phyloP scores from a whole-genome alignment of 768 basidiomycete species.

The Pleurotus cornucopiae region DNA sequence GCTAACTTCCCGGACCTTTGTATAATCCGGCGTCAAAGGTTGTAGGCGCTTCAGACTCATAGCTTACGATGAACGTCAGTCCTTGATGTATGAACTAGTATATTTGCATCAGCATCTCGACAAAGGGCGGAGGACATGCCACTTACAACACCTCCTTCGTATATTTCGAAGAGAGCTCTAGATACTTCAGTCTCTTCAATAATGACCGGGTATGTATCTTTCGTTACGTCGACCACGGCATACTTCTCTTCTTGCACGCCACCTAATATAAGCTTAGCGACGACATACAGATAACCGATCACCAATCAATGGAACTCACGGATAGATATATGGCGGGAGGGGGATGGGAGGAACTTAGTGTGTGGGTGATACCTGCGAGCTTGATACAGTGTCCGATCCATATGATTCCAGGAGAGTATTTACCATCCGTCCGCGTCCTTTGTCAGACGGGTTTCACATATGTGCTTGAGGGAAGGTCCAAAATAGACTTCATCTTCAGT shows the following conservation, averaged over 20 bases:
- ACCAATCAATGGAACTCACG: slow-evolving; percentile 29
- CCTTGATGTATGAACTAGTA: slow-evolving; percentile 86
- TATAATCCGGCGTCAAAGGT: background rate
- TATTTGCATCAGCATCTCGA: background rate
- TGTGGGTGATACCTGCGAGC: slow-evolving; percentile 73
- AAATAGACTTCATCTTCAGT: slow-evolving; percentile 68
- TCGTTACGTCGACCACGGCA: slow-evolving; percentile 61
- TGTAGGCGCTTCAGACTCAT: background rate
- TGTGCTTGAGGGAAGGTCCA: slow-evolving; percentile 49
- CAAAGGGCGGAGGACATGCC: background rate
- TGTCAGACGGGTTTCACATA: slow-evolving; percentile 59
- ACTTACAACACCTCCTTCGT: slow-evolving; percentile 82
- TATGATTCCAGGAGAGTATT: slow-evolving; percentile 13
- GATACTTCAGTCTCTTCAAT: slow-evolving; percentile 84
- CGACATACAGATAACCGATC: background rate
- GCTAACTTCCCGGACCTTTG: slow-evolving; percentile 71
- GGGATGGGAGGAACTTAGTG: slow-evolving; percentile 74
- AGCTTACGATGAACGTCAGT: slow-evolving; percentile 63
- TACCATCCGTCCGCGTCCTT: slow-evolving; percentile 82
- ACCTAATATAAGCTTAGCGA: slow-evolving; percentile 23
- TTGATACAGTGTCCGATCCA: background rate
- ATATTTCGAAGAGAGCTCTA: slow-evolving; percentile 81
- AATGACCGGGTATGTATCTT: slow-evolving; percentile 33
- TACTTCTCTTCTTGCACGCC: slow-evolving; percentile 79
- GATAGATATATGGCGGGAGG: slow-evolving; percentile 68